Base-by-base conservation (phyloP, 2,329 filamentous ascomycete species). In the Aspergillus ochraceus region DNA sequence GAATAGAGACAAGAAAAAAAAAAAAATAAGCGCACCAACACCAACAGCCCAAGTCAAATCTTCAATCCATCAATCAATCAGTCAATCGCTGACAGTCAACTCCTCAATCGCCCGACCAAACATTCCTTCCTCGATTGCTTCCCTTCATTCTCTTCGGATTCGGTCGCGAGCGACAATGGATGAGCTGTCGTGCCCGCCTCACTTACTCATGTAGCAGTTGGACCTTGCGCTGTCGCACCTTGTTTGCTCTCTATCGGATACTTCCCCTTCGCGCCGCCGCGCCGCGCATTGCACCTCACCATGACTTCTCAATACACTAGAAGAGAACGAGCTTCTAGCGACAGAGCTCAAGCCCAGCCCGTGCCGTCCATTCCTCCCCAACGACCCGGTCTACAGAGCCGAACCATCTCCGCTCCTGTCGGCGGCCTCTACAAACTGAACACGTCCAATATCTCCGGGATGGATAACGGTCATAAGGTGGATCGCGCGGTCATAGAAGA, bases 381-480 rank as follows among this genome's bases (percentile, higher is more conserved):
- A 56, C 69, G 74, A 36, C 74, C 75, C 24, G 63, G 66, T 14
- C 69, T 77, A 36, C 71, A 67, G 46, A 66, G 58, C 55, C 70
- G 75, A 57, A 77, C 75, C 10, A 62, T 66, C 54, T 77, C 76
- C 36, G 73, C 74, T 26, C 74, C 75, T 1, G 62, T 64, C 26
- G 74, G 70, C 22, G 71, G 59, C 47, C 52, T 75, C 58, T 61
- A 71, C 55, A 68, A 68, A 61, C 56, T 72, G 17, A 67, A 71
- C 57, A 58, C 64, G 22, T 47, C 65, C 20, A 67, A 55, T 58
- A 64, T 63, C 49, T 14, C 45, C 45, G 65, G 62, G 24, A 63
- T 62, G 55, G 66, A 61, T 10, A 47, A 58, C 14, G 66, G 60
- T 10, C 61, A 61, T 49, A 69, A 56, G 46, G 42, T 64, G 8